phyloP scores from a whole-genome alignment of 2,329 filamentous ascomycete genomes.

The Xylariales sp. region DNA sequence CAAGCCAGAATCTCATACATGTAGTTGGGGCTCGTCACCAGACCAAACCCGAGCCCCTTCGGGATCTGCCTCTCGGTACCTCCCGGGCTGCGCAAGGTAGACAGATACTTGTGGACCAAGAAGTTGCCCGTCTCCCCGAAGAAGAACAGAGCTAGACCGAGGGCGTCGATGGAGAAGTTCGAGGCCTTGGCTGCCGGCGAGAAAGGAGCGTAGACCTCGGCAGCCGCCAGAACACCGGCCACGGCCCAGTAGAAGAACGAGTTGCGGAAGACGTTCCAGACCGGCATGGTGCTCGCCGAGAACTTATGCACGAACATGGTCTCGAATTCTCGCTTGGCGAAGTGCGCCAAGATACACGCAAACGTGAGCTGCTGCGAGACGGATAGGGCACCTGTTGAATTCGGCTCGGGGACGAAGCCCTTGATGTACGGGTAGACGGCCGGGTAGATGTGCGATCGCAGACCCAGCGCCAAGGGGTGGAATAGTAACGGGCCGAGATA shows the following conservation, averaged over 20 bases:
- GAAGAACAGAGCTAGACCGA: constrained; percentile 66
- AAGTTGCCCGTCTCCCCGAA: constrained; percentile 80
- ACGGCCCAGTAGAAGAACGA: constrained; percentile 89
- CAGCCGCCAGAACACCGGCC: constrained; percentile 74
- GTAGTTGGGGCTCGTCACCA: constrained; percentile 97
- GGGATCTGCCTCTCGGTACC: constrained; percentile 87
- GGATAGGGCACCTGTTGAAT: constrained; percentile 46
- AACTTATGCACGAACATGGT: constrained; percentile 95
- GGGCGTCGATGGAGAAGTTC: constrained; percentile 51
- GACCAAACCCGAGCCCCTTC: constrained; percentile 72
- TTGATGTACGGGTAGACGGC: constrained; percentile 38
- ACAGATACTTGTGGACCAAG: constrained; percentile 73
- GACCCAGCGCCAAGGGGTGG: constrained; percentile 67
- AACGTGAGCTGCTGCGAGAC: constrained; percentile 70
- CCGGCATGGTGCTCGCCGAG: constrained; percentile 90
- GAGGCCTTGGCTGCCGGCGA: constrained; percentile 58
- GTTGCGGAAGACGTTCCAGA: constrained; percentile 89
- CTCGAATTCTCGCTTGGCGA: constrained; percentile 91
- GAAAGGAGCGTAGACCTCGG: constrained; percentile 77
- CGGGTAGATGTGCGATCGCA: constrained; percentile 69
- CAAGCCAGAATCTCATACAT: constrained; percentile 87
- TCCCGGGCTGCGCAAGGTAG: constrained; percentile 70
- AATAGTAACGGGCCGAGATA: constrained; percentile 89
- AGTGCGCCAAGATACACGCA: constrained; percentile 73
- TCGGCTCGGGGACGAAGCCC: constrained; percentile 36